Base-by-base conservation (phyloP, 176 grass and related monocot genomes). In the Ananas comosus region DNA sequence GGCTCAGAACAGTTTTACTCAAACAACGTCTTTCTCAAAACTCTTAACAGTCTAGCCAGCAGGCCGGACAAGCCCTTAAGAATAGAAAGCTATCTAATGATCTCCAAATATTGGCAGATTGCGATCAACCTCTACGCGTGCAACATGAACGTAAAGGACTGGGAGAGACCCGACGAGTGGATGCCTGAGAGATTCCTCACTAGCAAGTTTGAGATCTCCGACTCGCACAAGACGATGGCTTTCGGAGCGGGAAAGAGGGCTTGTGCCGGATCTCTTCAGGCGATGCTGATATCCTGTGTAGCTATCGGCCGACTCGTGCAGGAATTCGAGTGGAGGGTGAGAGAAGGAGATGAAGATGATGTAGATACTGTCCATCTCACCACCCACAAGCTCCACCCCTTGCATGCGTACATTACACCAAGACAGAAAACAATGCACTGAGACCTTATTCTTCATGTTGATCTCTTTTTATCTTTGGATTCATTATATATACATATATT, bases 101-200 rank as follows among this genome's bases (percentile, higher is more conserved):
- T 42, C 33, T 6, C 33, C 74, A 49, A 54, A 28, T 53, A 23
- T 59, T 72, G 29, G 25, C 64, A 96, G 87, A 63, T 96, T n/a
- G 21, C 84, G 12, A 85, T 96, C 80, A 96, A 96, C 49, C 54
- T 96, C 21, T 89, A 91, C 8, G 92, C 63, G 10, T 96, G 92
- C 67, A 91, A 96, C 76, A 89, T 96, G 92, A 82, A 89, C 81
- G 87, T 80, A 48, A 72, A 48, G 2, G 86, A 85, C 2, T 91
- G 92, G 92, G 64, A 74, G 3, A 67, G 79, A 16, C 92, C 92
- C 0, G 67, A 91, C 63, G 80, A 87, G 50, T 96, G 92, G 92
- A 82, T 42, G 25, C 88, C 92, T 4, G 92, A 91, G 79, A 86
- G 92, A 78, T 96, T 88, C 66, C 48, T 96, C 59, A 75, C 65